Conservation (phyloP, 2,329 filamentous ascomycete genomes). For the Calonectria leucothoes region DNA sequence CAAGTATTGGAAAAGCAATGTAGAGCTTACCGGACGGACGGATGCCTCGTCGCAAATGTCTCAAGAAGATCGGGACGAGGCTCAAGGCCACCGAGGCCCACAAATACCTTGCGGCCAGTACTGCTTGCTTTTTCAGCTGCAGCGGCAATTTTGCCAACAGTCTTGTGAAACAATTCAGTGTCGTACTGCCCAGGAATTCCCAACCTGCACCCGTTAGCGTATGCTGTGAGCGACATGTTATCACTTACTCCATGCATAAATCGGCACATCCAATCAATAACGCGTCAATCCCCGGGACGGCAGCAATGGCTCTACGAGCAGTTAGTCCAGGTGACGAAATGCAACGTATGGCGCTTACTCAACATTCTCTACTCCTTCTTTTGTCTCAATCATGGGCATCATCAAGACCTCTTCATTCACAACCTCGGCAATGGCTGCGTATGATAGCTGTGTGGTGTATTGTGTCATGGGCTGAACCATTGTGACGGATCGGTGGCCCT, state of each 20-base stretch:
- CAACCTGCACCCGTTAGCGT: background rate
- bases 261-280: background rate
- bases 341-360: background rate
- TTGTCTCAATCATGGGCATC: background rate
- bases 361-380: background rate
- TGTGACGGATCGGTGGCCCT: background rate
- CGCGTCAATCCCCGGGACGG: background rate
- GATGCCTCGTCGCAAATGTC: background rate
- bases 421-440: background rate
- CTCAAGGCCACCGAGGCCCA: background rate
- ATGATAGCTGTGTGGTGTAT: background rate
- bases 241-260: background rate
- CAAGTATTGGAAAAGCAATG: fast-evolving
- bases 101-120: background rate
- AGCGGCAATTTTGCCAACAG: background rate
- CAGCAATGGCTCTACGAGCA: background rate
- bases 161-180: background rate
- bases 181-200: background rate
- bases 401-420: background rate
- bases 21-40: background rate
- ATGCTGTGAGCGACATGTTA: too few relatives aligned
- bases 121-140: background rate
- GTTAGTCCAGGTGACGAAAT: background rate
- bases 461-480: background rate
- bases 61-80: background rate